Evolutionary conservation across 2,329 filamentous ascomycete species (phyloP).

Genomic region (Chaetomium globosum): DNA sequence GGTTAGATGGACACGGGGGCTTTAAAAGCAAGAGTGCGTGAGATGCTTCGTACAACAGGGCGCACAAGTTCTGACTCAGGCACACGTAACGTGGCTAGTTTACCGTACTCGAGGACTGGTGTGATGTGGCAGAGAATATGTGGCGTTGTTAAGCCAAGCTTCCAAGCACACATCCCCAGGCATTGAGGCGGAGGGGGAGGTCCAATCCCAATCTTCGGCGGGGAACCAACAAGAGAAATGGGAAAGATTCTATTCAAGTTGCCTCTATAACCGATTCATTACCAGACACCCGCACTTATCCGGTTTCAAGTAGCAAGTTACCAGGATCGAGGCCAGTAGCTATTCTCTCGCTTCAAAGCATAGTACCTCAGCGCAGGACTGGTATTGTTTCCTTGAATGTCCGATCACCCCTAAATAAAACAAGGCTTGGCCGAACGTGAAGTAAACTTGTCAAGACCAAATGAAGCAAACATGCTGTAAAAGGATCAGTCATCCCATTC

Average conservation of each 20-base stretch:
- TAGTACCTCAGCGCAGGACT: background rate
- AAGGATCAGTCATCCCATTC: constrained; percentile 77
- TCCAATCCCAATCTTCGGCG: background rate
- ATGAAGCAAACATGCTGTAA: background rate
- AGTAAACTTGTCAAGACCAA: background rate
- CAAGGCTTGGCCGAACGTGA: background rate
- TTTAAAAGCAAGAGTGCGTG: background rate
- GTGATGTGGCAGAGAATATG: background rate
- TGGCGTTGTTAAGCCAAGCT: background rate
- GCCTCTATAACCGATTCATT: background rate
- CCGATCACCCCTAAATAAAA: background rate
- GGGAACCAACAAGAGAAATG: background rate
- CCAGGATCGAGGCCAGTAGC: background rate
- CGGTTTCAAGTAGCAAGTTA: background rate
- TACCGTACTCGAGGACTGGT: background rate
- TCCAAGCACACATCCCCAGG: background rate
- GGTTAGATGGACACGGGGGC: background rate
- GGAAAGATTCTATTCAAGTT: background rate
- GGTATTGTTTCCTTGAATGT: background rate
- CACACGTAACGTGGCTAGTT: background rate
- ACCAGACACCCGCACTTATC: background rate
- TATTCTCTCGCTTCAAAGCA: background rate
- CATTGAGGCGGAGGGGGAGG: background rate
- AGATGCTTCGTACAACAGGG: background rate
- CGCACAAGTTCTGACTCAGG: background rate